Evolutionary conservation across 2,329 filamentous ascomycete genomes (phyloP), one percentile per base, ranked within the genome.

Genomic region (Scleromitrula shiraiana): DNA sequence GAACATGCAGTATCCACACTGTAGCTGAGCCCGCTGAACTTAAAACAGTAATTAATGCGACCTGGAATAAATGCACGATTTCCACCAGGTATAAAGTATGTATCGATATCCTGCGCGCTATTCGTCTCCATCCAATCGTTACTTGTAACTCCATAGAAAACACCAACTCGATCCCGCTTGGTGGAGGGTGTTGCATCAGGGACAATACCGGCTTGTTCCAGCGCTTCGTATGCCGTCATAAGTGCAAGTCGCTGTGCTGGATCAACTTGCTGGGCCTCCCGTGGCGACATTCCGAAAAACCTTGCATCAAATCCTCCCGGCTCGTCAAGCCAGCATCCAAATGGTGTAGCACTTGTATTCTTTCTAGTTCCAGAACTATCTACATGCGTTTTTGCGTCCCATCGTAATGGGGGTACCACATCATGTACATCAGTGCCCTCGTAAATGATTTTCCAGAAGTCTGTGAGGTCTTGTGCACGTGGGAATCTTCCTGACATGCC

Each of bases 211-310:
- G 82, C 81, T 77, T 85, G 85, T 64, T 91, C 86, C 43, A 91
- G 72, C 0, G 85, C 85, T 61, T 90, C 85, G 57, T 88, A 90
- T 0, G 84, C 83, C 2, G 85, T 88, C 10, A 81, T 78, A 26
- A 91, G 68, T 3, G 83, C 83, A 57, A 89, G 72, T 55, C 86
- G 76, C 64, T 88, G 85, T 76, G 86, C 86, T 0, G 86, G 86
- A 62, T 90, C 85, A 1, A 83, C 87, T 61, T 89, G 83, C 40
- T 78, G 76, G 27, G 86, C 85, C 65, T 90, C 85, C 55, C 83
- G 79, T 8, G 85, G 84, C 24, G 84, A 88, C 81, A 90, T 88
- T 67, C 87, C 87, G 76, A 90, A 90, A 68, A 90, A 89, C 0
- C 81, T 74, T 19, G 83, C 80, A 57, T 90, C 85, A 59, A 90